phyloP scores from a whole-genome alignment of 352 stramenopile species.

The Blastocystis sp. region DNA sequence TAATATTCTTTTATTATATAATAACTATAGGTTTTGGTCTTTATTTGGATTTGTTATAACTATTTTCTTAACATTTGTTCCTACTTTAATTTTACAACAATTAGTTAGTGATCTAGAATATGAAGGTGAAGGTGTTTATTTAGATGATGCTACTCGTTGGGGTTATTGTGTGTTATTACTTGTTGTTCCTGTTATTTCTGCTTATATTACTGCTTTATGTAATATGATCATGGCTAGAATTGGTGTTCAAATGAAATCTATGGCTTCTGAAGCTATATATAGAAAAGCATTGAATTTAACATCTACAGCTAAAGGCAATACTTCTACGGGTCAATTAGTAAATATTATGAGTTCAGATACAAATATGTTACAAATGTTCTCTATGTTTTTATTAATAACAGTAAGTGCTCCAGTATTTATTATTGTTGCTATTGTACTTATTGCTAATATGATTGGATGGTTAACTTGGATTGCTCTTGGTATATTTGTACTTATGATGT shows the following conservation, averaged over 20 bases:
- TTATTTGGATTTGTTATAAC: too few relatives aligned
- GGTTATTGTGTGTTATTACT: conserved; percentile 1
- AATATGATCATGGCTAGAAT: conserved; percentile 30
- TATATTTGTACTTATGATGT: conserved; percentile 2
- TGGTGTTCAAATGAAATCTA: conserved; percentile 1
- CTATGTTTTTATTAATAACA: neutral
- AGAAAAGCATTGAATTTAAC: conserved; percentile 47
- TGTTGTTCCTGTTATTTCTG: conserved; percentile 6
- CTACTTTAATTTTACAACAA: conserved; percentile 1
- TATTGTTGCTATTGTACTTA: neutral
- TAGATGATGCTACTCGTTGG: conserved; percentile 13
- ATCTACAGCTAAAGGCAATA: conserved; percentile 41
- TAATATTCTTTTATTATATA: too few relatives aligned
- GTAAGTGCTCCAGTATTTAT: conserved; percentile 16
- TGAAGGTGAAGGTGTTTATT: neutral
- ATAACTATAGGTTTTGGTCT: too few relatives aligned
- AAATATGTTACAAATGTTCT: neutral
- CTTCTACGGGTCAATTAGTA: conserved; percentile 36
- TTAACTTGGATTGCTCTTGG: conserved; percentile 10
- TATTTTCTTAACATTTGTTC: conserved; percentile 23
- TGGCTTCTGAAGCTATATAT: conserved; percentile 45
- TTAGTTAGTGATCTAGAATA: conserved; percentile 14
- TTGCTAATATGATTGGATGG: neutral
- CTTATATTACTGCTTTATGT: neutral
- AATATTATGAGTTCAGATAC: conserved; percentile 39